Conservation (phyloP, 257 asterid species). For the Plantago elongata region DNA sequence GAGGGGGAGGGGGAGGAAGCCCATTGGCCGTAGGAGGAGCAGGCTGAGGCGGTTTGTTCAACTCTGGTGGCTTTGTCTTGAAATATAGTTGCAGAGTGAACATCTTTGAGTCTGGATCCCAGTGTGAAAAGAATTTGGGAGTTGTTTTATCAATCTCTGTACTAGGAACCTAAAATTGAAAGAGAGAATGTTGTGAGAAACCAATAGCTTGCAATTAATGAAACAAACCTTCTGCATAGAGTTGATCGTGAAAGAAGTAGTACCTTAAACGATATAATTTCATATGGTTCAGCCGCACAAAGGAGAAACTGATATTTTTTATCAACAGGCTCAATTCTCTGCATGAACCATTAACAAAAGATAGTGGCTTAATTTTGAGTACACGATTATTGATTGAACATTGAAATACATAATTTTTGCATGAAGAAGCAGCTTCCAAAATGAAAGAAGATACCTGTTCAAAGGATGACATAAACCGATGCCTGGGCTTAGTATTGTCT, state of each 20-base stretch:
- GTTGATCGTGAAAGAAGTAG: conserved; percentile 9
- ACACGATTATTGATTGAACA: no score
- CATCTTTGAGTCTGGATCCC: conserved; percentile 99
- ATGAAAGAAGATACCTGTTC: conserved; percentile 64
- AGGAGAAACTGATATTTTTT: conserved; percentile 82
- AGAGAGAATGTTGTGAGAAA: not conserved
- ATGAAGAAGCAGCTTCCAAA: not conserved
- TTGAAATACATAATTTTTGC: not conserved
- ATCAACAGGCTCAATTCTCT: conserved; percentile 81
- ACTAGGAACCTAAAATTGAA: conserved; percentile 71
- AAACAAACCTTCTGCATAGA: not conserved
- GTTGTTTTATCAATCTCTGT: conserved; percentile 92
- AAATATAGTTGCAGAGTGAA: conserved; percentile 72
- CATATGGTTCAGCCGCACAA: conserved; percentile 98
- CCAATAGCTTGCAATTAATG: conserved; percentile 4
- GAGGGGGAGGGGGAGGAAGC: conserved; percentile 65
- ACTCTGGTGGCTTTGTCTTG: conserved; percentile 82
- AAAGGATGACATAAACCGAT: conserved; percentile 95
- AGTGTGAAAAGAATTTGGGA: conserved; percentile 94
- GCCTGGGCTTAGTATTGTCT: conserved; percentile 94
- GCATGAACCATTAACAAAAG: conserved; percentile 20
- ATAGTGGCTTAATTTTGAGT: not conserved
- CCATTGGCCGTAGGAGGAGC: conserved; percentile 58
- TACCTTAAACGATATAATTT: conserved; percentile 88
- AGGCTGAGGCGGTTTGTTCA: conserved; percentile 47